Evolutionary conservation across 2,329 filamentous ascomycete species (phyloP).

Genomic region (Aspergillus unguis): DNA sequence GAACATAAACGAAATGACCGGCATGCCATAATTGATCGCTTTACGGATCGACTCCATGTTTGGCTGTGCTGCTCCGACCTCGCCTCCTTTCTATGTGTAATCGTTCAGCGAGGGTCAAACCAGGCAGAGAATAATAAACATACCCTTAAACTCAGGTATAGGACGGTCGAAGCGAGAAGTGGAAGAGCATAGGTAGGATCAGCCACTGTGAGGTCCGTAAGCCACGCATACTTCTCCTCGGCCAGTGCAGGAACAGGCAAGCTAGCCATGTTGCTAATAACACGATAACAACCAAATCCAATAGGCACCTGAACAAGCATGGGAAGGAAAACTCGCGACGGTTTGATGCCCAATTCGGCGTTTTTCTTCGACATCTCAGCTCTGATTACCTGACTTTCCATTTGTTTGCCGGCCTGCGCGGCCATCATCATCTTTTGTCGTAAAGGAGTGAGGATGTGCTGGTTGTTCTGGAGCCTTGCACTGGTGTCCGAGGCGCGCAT

Average conservation of each 20-base stretch:
- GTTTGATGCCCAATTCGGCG: slow-evolving; percentile 53
- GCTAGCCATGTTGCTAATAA: slow-evolving; percentile 68
- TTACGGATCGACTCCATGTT: slow-evolving; percentile 29
- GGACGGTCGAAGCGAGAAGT: slow-evolving; percentile 53
- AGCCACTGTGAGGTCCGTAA: slow-evolving; percentile 68
- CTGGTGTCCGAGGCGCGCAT: slow-evolving; percentile 59
- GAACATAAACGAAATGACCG: slow-evolving; percentile 52
- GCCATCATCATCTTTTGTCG: slow-evolving; percentile 52
- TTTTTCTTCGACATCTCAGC: slow-evolving; percentile 52
- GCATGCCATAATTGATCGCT: slow-evolving; percentile 46
- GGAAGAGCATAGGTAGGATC: slow-evolving; percentile 82
- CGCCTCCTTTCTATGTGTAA: slow-evolving; percentile 35
- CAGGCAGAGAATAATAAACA: slow-evolving; percentile 21
- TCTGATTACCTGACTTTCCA: slow-evolving; percentile 46
- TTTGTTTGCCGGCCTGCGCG: slow-evolving; percentile 45
- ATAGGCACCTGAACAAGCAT: slow-evolving; percentile 63
- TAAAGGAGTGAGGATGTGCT: slow-evolving; percentile 56
- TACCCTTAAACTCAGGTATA: slow-evolving; percentile 60
- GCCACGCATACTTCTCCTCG: slow-evolving; percentile 70
- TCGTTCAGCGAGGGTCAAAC: slow-evolving; percentile 2
- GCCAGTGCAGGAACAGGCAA: slow-evolving; percentile 80
- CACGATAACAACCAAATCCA: slow-evolving; percentile 75
- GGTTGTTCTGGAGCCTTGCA: slow-evolving; percentile 61
- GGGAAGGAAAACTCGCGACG: slow-evolving; percentile 52
- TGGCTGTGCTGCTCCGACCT: slow-evolving; percentile 34